Evolutionary conservation across 148 eudicot genomes (phyloP), one percentile per base, ranked within the genome.

Genomic region (Pouteria glomerata): DNA sequence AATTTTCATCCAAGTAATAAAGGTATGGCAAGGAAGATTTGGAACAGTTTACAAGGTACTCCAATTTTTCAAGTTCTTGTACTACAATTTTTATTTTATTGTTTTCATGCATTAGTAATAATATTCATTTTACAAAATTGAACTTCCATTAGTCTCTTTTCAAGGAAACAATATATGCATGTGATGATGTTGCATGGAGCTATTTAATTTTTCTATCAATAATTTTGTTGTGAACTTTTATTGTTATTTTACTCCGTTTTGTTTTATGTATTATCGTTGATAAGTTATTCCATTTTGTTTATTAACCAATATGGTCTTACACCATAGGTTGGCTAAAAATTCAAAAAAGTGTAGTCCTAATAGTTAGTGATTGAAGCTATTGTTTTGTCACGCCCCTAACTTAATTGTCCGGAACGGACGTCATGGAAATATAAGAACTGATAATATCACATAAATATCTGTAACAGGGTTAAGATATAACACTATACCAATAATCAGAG

Each of bases 11-110:
- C 57, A 68, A 78, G 79, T 66, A 86, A 88, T 66, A n/a, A 88
- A 85, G 82, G 78, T 92, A 51, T 96, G 97, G 48, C 81, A 88
- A 71, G 97, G 97, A 72, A 96, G 97, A 58, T 92, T 92, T 76
- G 97, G 97, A 57, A 83, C 78, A 52, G 97, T 92, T 62, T 92
- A 82, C 71, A 88, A 92, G 97, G 97, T 90, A 85, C 59, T 77
- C 45, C 57, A 37, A 37, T 30, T 33, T 68, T 58, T 27, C 18
- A 33, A 68, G 55, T 23, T 45, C 31, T 57, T 64, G 1, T 27
- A 21, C 29, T n/a, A 11, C n/a, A 11, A n/a, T 37, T 37, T 50
- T 4, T 13, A 14, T 8, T 52, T 23, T 48, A 21, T 35, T 23
- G n/a, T 27, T 63, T 24, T 33, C 29, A 14, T 1, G 19, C 31